Base-by-base conservation (phyloP, 2,329 filamentous ascomycete species). In the Curvularia sp. region DNA sequence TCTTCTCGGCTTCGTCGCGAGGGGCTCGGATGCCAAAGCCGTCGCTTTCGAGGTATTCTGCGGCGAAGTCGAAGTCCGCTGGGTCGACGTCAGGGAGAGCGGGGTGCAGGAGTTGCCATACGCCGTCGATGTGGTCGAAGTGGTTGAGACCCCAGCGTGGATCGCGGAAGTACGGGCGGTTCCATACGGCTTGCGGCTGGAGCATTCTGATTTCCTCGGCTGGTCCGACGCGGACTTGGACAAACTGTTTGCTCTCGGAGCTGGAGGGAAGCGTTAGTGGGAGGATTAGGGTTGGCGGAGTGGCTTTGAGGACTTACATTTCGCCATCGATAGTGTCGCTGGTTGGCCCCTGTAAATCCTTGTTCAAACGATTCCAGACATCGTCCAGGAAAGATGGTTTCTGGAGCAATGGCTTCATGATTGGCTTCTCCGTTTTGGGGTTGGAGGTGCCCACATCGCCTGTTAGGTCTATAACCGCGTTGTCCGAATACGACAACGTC, bases 1-100 rank as follows among this genome's bases (percentile, higher is more conserved):
- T 43, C 9, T 50, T 47, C 5, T 72, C 41, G 0, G 68, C 60
- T 3, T 65, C 60, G 5, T 47, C 53, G n/a, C 65, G 52, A 2
- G 68, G 56, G 3, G 42, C 4, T 4, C 57, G 48, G 13, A 47
- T 24, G 1, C 72, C 72, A 24, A 74, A 75, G 2, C 63, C 56
- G 1, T 58, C 68, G 7, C 55, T 64, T 41, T 61, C 62, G 0
- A 75, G 55, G 28, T 53, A 76, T n/a, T 75, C 66, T 1, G 70
- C 72, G 0, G 65, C 61, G 9, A 62, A 61, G 2, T 51, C 15
- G 44, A 76, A 76, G n/a, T 71, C 64, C 0, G 53, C 61, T 1
- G 67, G 63, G 0, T 61, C 13, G 13, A 75, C 64, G 0, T 60
- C 20, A 1, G 3, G 2, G 1, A 75, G 63, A 5, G 47, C 43